phyloP scores from a whole-genome alignment of 805 yeast genomes.

The Candida broadrunensis region DNA sequence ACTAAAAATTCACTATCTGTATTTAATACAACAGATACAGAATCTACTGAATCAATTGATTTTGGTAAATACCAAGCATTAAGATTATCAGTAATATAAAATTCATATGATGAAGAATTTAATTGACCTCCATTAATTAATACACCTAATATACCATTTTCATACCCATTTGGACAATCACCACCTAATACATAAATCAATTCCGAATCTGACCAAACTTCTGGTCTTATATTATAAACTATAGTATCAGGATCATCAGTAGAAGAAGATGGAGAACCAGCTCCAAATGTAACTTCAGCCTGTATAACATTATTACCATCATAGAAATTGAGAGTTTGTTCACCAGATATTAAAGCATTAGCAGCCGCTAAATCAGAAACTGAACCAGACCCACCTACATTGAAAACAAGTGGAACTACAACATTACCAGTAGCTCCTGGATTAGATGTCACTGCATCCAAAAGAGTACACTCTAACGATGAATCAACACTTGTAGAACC shows the following conservation, averaged over 20 bases:
- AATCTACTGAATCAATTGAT: too few relatives aligned
- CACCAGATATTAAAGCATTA: not conserved
- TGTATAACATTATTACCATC: not conserved
- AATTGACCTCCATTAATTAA: not conserved
- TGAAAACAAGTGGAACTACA: not conserved
- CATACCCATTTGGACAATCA: not conserved
- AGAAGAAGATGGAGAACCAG: not conserved
- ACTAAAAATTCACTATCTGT: too few relatives aligned
- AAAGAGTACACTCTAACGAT: not conserved
- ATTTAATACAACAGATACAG: too few relatives aligned
- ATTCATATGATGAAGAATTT: not conserved
- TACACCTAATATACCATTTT: not conserved
- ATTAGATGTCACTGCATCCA: not conserved
- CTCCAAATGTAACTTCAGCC: not conserved
- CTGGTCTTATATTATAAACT: not conserved
- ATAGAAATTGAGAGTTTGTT: not conserved
- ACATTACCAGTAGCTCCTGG: not conserved
- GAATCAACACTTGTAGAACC: not conserved
- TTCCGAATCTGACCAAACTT: not conserved
- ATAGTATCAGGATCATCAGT: not conserved
- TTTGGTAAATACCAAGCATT: not conserved
- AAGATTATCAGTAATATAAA: not conserved
- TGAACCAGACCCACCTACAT: not conserved
- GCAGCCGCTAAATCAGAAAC: not conserved
- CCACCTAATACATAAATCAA: not conserved